phyloP scores from a whole-genome alignment of 2,329 filamentous ascomycete species.

The Diplodia intermedia region DNA sequence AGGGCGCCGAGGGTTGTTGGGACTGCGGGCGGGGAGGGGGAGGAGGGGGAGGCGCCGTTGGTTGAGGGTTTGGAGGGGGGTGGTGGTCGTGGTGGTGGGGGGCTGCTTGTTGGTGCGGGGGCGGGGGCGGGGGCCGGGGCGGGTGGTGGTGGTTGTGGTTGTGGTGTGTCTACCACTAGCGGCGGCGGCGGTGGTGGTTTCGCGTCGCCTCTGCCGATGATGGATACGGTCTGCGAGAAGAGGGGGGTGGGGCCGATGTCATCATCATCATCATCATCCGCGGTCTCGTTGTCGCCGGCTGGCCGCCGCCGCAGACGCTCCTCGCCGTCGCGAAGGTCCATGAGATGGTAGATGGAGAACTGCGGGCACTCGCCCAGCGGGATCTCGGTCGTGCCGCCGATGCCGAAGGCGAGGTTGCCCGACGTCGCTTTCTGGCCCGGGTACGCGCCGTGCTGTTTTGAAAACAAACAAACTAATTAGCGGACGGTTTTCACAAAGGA shows the following conservation, averaged over 20 bases:
- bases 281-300: too few species aligned
- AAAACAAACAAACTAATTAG: not conserved
- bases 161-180: too few species aligned
- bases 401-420: conserved; percentile 59
- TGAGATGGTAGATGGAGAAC: conserved; percentile 60
- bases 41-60: not conserved
- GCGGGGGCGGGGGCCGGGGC: too few species aligned
- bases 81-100: too few species aligned
- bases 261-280: not conserved
- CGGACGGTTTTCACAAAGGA: too few species aligned
- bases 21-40: not conserved
- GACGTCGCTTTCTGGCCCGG: conserved; percentile 59
- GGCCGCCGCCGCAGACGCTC: conserved; percentile 33
- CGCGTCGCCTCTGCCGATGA: too few species aligned
- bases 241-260: not conserved
- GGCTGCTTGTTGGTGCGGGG: too few species aligned
- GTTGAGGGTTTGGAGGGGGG: too few species aligned
- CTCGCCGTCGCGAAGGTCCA: conserved; percentile 48
- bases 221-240: not conserved
- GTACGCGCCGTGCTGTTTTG: conserved; percentile 56
- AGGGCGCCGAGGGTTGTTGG: too few species aligned
- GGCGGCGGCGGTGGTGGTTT: too few species aligned
- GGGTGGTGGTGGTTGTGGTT: too few species aligned
- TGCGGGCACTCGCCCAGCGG: conserved; percentile 51
- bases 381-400: conserved; percentile 49